Percentiles rank a stretch among this genome's conserved stretches.
phyloP scores from a whole-genome alignment of 1,284 basidiomycete genomes.

The Sporisorium exsertum region DNA sequence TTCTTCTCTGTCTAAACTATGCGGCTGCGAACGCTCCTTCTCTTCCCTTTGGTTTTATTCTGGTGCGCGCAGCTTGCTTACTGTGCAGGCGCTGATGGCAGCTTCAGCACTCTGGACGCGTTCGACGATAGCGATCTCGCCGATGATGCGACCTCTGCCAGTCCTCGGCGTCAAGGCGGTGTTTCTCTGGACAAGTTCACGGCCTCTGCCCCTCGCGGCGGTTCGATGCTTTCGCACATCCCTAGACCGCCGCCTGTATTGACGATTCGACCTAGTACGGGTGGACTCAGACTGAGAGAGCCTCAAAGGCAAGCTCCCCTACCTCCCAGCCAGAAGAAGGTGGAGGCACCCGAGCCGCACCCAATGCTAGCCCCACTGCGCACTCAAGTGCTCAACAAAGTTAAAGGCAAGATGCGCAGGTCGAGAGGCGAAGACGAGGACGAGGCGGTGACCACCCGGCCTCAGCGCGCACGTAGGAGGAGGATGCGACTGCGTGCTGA shows the following conservation, averaged over 20 bases:
- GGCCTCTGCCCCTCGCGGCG: not conserved
- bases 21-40: not conserved
- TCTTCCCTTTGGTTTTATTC: not conserved
- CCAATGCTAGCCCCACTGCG: not conserved
- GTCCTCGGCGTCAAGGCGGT: not conserved
- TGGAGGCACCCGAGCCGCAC: not conserved
- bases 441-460: not conserved
- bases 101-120: not conserved
- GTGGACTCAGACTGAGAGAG: not conserved
- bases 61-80: not conserved
- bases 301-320: not conserved
- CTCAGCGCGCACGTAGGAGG: not conserved
- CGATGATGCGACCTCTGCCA: not conserved
- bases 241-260: not conserved
- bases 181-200: not conserved
- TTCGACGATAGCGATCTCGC: not conserved
- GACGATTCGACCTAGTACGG: not conserved
- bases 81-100: not conserved
- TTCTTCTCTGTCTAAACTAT: not conserved
- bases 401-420: constrained; percentile 1
- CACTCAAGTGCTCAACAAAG: not conserved
- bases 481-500: not conserved
- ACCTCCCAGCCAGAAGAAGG: not conserved
- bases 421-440: not conserved
- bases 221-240: not conserved